These are phyloP conservation scores for Diaporthe caulivora DNA, from an alignment of 2,329 filamentous ascomycete species.

Conservation along the genomic window DNA sequence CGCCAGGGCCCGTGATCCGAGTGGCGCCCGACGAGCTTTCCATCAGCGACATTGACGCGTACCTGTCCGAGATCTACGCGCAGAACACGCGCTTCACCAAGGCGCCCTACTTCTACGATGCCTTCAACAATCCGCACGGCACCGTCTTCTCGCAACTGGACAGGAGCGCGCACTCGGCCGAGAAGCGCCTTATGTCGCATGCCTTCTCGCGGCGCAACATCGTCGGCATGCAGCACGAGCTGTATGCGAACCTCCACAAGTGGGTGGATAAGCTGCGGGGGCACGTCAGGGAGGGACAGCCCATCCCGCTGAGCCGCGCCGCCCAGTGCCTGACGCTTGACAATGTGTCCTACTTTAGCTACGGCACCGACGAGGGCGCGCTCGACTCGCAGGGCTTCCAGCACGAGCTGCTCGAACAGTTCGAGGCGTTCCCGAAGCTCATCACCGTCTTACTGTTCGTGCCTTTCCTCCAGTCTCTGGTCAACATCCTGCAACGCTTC, in stretches of 20 bases:
- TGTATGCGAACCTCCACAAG: background rate
- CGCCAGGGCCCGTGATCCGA: background rate
- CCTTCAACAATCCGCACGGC: background rate
- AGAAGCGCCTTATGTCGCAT: constrained; percentile 4
- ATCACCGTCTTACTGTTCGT: background rate
- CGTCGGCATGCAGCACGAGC: constrained; percentile 8
- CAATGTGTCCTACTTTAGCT: background rate
- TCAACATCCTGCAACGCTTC: constrained; percentile 1
- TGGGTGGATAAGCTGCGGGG: background rate
- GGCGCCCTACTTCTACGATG: constrained; percentile 3
- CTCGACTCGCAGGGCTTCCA: background rate
- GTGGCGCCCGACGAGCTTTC: constrained; percentile 11
- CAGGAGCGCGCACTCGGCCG: background rate
- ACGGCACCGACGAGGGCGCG: background rate
- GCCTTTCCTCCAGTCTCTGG: background rate
- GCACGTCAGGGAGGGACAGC: background rate
- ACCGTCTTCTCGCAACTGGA: background rate
- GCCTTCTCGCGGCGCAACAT: constrained; percentile 14
- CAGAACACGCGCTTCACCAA: background rate
- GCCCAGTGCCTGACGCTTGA: constrained; percentile 5
- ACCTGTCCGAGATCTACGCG: constrained; percentile 9
- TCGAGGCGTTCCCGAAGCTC: constrained; percentile 6
- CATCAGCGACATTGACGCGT: background rate
- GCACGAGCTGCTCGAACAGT: constrained; percentile 5
- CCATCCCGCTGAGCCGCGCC: constrained; percentile 1